These are phyloP conservation scores for Chaetomium strumarium DNA, from an alignment of 2,329 filamentous ascomycete genomes.

Conservation along the genomic window DNA sequence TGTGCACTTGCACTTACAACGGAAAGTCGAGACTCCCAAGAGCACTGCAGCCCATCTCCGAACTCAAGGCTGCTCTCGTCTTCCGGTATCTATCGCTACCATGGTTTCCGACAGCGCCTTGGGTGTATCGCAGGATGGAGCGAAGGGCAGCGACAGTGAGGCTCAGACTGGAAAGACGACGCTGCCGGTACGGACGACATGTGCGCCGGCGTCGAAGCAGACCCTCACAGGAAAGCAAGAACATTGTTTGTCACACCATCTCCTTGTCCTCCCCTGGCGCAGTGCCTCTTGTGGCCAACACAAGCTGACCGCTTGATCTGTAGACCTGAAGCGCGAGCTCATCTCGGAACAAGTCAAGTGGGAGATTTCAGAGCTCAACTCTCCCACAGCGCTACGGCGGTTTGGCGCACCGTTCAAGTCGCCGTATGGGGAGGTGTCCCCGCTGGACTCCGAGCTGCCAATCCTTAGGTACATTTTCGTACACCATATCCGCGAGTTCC, in stretches of 20 bases:
- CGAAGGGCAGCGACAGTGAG: background rate
- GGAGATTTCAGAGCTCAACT: conserved; percentile 90
- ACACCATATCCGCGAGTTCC: conserved; percentile 95
- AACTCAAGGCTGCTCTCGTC: background rate
- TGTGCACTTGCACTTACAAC: background rate
- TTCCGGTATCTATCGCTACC: background rate
- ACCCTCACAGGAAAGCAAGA: conserved; percentile 90
- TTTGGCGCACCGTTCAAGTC: conserved; percentile 96
- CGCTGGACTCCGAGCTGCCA: conserved; percentile 87
- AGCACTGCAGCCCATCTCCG: background rate
- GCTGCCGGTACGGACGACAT: conserved; percentile 14
- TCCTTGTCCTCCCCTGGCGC: background rate
- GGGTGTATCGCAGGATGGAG: background rate
- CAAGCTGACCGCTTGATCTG: conserved; percentile 3
- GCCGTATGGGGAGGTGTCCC: conserved; percentile 85
- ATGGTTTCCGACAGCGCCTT: conserved; percentile 11
- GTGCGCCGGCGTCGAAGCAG: conserved; percentile 35
- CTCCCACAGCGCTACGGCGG: conserved; percentile 85
- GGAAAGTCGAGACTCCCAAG: background rate
- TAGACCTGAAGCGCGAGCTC: conserved; percentile 94
- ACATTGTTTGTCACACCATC: conserved; percentile 61
- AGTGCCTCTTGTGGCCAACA: background rate
- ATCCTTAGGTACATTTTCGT: conserved; percentile 96
- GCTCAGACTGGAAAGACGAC: conserved; percentile 6
- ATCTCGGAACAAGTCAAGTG: conserved; percentile 81